These are phyloP conservation scores for Solanum ossicruentum DNA, from an alignment of 257 asterid species.

Conservation along the genomic window DNA sequence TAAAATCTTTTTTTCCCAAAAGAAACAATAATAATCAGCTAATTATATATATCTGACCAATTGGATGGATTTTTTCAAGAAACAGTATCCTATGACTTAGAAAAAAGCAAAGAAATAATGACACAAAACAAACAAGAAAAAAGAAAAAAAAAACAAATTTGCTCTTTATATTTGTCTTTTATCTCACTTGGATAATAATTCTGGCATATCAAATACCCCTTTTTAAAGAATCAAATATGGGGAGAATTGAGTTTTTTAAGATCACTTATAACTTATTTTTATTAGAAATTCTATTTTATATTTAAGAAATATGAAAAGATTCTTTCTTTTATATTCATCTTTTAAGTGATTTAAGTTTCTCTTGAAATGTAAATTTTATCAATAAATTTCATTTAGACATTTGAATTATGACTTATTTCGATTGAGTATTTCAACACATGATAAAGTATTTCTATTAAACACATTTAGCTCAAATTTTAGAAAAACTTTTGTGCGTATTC, in stretches of 20 bases:
- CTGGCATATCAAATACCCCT: not conserved
- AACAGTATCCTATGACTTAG: not conserved
- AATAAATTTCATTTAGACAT: no score
- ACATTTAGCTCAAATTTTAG: not conserved
- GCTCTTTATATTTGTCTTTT: not conserved
- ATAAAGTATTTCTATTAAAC: not conserved
- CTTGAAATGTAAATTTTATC: not conserved
- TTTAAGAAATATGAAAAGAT: not conserved
- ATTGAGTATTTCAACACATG: not conserved
- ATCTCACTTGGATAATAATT: not conserved
- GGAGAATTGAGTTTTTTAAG: not conserved
- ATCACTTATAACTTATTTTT: no score
- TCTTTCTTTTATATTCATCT: not conserved
- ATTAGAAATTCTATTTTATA: not conserved
- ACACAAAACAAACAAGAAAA: not conserved
- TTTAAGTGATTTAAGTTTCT: not conserved
- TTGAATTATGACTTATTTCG: no score
- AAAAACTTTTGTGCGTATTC: accelerated
- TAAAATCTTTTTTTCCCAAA: not conserved
- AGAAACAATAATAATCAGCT: no score
- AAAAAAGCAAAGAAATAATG: not conserved
- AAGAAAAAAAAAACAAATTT: not conserved
- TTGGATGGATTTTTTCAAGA: not conserved
- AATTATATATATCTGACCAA: no score
- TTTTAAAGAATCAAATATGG: not conserved